These are phyloP conservation scores for Psidium guajava DNA, from an alignment of 345 rosid genomes.

Conservation along the genomic window DNA sequence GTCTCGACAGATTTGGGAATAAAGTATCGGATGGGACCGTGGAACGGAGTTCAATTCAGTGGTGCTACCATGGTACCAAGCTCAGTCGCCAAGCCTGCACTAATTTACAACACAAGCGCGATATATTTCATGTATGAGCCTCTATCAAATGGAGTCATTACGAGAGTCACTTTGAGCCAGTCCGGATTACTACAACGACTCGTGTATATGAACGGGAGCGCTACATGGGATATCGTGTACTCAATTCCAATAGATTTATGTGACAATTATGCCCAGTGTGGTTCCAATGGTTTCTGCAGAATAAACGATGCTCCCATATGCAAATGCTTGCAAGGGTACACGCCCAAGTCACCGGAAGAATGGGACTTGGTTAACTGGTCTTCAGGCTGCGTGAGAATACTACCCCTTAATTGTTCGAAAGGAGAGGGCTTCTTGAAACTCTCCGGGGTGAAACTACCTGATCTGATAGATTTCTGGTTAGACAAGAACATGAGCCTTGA, in stretches of 20 bases:
- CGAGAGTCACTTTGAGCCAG: background rate
- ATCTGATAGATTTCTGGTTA: background rate
- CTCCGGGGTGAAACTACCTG: conserved; percentile 5
- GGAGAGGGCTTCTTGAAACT: conserved; percentile 6
- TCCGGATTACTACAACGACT: background rate
- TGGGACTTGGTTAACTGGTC: conserved; percentile 20
- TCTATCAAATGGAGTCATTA: background rate
- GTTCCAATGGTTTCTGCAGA: background rate
- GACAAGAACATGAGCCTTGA: conserved; percentile 5
- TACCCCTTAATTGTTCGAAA: background rate
- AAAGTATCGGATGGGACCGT: conserved; percentile 11
- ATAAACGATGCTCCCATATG: background rate
- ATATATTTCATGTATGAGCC: conserved; percentile 8
- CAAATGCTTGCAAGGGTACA: conserved; percentile 28
- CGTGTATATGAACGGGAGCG: background rate
- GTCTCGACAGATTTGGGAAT: background rate
- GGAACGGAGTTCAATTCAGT: conserved; percentile 25
- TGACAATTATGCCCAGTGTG: background rate
- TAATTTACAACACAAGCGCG: conserved; percentile 2
- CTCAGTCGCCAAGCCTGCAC: conserved; percentile 2
- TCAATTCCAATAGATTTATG: background rate
- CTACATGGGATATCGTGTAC: background rate
- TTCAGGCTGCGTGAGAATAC: background rate
- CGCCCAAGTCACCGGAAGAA: conserved; percentile 9
- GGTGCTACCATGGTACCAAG: background rate